These are phyloP conservation scores for Bonia amplexicaulis DNA, from an alignment of 176 grass and related monocot species.

Conservation along the genomic window DNA sequence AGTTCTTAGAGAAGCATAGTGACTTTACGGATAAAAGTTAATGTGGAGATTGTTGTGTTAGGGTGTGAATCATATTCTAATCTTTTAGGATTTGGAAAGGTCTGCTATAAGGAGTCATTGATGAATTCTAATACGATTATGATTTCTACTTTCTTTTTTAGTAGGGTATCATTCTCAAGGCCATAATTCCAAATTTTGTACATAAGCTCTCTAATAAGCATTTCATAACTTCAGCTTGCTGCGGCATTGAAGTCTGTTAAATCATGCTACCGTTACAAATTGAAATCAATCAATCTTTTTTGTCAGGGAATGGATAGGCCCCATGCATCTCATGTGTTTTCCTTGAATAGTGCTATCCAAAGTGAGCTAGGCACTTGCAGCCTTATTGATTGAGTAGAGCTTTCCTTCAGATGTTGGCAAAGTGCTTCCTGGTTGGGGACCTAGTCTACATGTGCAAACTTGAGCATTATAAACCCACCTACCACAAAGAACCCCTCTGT, in stretches of 20 bases:
- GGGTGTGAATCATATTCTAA: no score
- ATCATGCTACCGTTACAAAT: not conserved
- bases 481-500: not conserved
- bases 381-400: constrained; percentile 10
- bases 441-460: not conserved
- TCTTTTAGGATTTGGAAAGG: no score
- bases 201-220: not conserved
- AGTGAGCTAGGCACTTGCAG: not conserved
- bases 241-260: not conserved
- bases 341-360: constrained; percentile 10
- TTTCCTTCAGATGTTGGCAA: constrained; percentile 22
- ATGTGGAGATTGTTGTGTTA: no score
- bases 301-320: not conserved
- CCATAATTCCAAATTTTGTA: not conserved
- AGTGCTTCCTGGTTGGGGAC: constrained; percentile 14
- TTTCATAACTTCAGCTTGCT: not conserved
- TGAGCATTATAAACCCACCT: not conserved
- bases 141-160: no score
- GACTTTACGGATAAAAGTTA: no score
- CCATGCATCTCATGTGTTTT: not conserved
- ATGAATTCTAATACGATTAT: no score
- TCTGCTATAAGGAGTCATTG: no score
- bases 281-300: not conserved
- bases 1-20: no score
- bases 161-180: not conserved